Evolutionary conservation across 306 rosid genomes (phyloP).

Genomic region (Medicago ruthenica): DNA sequence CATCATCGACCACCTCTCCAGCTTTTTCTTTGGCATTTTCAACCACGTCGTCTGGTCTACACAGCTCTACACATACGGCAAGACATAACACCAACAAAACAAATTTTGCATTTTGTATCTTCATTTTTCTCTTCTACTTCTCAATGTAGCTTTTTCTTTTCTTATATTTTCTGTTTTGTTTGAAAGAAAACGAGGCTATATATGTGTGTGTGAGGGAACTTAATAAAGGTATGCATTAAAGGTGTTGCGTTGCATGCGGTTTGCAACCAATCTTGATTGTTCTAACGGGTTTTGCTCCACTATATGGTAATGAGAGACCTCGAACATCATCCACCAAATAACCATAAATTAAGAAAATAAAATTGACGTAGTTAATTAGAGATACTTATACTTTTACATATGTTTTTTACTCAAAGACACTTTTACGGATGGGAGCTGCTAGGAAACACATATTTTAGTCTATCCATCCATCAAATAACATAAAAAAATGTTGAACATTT

Average conservation of each 20-base stretch:
- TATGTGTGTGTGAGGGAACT: background rate
- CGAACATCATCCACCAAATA: no score
- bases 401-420: no score
- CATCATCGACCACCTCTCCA: constrained; percentile 24
- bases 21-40: constrained; percentile 28
- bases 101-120: constrained; percentile 41
- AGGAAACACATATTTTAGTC: no score
- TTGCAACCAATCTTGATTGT: background rate
- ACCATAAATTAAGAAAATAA: no score
- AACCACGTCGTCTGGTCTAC: constrained; percentile 9
- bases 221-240: background rate
- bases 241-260: constrained; percentile 11
- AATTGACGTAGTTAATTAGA: no score
- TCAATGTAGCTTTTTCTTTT: background rate
- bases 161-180: background rate
- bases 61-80: constrained; percentile 38
- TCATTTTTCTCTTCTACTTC: background rate
- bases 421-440: no score
- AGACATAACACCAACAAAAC: constrained; percentile 43
- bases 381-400: no score
- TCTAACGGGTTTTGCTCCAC: constrained; percentile 36
- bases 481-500: no score
- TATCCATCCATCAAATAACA: no score
- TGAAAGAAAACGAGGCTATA: background rate
- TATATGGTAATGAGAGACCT: no score